These are phyloP conservation scores for Ceratocystis eucalypticola DNA, from an alignment of 2,329 filamentous ascomycete species.

Conservation along the genomic window DNA sequence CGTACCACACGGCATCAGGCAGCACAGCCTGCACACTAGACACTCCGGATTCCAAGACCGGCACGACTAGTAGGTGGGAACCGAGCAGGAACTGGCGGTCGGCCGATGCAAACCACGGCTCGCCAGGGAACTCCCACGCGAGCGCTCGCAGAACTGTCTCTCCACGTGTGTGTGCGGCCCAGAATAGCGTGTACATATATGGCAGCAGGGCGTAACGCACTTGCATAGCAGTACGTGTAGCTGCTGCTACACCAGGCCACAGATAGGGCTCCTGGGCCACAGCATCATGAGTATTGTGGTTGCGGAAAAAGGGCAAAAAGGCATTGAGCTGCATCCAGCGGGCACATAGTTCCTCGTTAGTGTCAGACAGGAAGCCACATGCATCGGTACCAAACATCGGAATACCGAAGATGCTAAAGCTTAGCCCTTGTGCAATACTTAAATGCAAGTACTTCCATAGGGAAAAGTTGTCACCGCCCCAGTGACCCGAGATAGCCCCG, in stretches of 20 bases:
- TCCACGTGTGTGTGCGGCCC: conserved; percentile 45
- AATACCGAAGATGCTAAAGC: conserved; percentile 56
- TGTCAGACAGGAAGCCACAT: conserved; percentile 58
- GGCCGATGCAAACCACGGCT: conserved; percentile 32
- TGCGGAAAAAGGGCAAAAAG: conserved; percentile 59
- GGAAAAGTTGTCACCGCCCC: too few species aligned
- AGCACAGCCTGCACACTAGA: conserved; percentile 36
- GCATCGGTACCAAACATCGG: conserved; percentile 61
- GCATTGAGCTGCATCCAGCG: conserved; percentile 58
- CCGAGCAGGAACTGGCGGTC: conserved; percentile 41
- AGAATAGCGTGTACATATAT: conserved; percentile 63
- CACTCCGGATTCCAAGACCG: conserved; percentile 34
- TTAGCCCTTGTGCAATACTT: conserved; percentile 63
- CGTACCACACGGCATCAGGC: conserved; percentile 36
- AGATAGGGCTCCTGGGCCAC: conserved; percentile 52
- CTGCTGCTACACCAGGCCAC: conserved; percentile 49
- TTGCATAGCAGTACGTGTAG: conserved; percentile 54
- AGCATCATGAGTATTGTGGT: conserved; percentile 44
- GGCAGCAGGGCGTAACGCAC: conserved; percentile 69
- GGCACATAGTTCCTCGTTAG: conserved; percentile 50
- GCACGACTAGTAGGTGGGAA: conserved; percentile 34
- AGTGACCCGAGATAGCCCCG: too few species aligned
- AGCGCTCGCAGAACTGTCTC: conserved; percentile 54
- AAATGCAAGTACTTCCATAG: conserved; percentile 33
- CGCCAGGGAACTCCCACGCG: conserved; percentile 54